Percentiles rank a stretch among this genome's conserved stretches.
Conservation (phyloP, 2,329 filamentous ascomycete genomes). For the Fusarium vanettenii region DNA sequence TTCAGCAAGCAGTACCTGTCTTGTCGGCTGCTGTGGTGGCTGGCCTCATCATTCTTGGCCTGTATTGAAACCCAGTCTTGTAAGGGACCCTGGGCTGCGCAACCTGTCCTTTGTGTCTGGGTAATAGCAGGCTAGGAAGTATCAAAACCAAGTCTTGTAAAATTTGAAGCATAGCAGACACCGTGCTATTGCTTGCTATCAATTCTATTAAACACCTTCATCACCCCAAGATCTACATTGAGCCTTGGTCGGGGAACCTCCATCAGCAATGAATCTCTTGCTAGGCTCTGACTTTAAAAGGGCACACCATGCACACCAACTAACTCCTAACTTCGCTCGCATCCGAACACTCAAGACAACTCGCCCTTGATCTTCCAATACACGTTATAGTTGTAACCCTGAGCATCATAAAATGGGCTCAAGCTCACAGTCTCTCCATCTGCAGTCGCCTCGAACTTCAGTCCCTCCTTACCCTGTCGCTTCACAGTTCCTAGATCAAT, state of each 20-base stretch:
- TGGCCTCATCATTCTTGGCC: background rate
- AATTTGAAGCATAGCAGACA: background rate
- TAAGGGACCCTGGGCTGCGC: background rate
- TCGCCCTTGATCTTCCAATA: constrained; percentile 50
- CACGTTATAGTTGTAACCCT: constrained; percentile 56
- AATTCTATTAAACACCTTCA: no score
- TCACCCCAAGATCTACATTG: no score
- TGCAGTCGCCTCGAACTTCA: constrained; percentile 50
- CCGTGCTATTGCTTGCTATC: no score
- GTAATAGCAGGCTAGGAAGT: background rate
- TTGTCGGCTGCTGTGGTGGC: background rate
- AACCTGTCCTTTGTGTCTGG: background rate
- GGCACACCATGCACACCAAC: background rate
- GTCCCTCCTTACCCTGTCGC: constrained; percentile 25
- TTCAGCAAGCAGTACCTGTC: background rate
- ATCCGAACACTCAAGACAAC: background rate
- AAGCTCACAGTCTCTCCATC: constrained; percentile 46
- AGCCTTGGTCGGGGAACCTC: no score
- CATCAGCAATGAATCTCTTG: no score
- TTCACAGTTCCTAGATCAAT: constrained; percentile 47
- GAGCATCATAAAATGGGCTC: constrained; percentile 55
- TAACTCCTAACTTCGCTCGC: background rate
- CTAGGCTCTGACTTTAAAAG: background rate
- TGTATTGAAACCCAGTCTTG: background rate
- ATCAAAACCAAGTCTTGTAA: background rate